Percentiles rank a stretch among this genome's conserved stretches.
Evolutionary conservation across 495 filamentous ascomycete genomes (phyloP).

Genomic region (Acidomyces sp.): DNA sequence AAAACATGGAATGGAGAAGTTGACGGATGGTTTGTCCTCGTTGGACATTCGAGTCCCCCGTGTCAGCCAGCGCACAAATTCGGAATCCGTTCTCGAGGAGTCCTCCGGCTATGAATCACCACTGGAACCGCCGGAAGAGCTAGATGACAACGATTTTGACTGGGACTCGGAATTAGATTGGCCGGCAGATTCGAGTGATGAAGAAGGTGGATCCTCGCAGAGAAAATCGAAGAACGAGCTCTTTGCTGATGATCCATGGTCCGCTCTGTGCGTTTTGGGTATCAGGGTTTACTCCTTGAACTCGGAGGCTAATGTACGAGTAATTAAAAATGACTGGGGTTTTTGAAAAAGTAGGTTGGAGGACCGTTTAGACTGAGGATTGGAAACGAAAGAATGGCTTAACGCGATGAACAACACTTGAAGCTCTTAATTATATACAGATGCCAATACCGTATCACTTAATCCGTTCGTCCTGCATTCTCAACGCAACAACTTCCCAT

Average conservation of each 20-base stretch:
- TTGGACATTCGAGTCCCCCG: too few species aligned
- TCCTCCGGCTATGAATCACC: slow-evolving; percentile 3
- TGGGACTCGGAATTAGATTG: slow-evolving; percentile 28
- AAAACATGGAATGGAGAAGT: not conserved
- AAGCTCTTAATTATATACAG: too few species aligned
- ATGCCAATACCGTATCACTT: too few species aligned
- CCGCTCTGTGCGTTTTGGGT: slow-evolving; percentile 70
- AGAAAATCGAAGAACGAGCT: slow-evolving; percentile 10
- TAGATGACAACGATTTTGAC: slow-evolving; percentile 22
- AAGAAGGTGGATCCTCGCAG: slow-evolving; percentile 2
- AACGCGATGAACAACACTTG: too few species aligned
- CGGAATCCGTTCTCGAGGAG: too few species aligned
- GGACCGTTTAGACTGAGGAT: too few species aligned
- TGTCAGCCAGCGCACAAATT: too few species aligned
- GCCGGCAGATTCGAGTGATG: slow-evolving; percentile 1
- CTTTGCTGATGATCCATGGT: slow-evolving; percentile 54
- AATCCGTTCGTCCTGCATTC: too few species aligned
- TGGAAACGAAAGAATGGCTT: too few species aligned
- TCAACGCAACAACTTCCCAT: too few species aligned
- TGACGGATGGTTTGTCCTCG: not conserved
- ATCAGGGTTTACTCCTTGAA: slow-evolving; percentile 44
- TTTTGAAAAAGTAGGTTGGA: too few species aligned
- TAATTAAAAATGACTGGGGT: slow-evolving; percentile 11
- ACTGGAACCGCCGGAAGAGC: slow-evolving; percentile 3
- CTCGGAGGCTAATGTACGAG: slow-evolving; percentile 9